These are phyloP conservation scores for Graphium sp. DNA, from an alignment of 2,329 filamentous ascomycete species.

Conservation along the genomic window DNA sequence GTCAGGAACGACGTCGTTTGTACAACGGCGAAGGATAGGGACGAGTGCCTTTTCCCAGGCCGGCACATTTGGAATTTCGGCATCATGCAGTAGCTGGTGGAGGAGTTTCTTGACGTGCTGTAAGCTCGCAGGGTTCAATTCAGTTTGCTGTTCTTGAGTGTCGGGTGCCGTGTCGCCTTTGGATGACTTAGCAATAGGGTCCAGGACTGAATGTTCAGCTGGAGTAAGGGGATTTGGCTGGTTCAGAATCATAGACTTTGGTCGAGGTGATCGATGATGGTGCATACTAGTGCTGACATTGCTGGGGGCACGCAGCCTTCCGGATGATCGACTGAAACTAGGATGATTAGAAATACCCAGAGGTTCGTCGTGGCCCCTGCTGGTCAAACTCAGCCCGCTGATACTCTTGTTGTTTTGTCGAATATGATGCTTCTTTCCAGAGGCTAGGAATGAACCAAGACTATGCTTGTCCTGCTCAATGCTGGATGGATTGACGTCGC, in stretches of 20 bases:
- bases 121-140: constrained; percentile 75
- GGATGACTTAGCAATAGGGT: constrained; percentile 3
- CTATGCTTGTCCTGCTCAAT: constrained; percentile 60
- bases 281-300: constrained; percentile 55
- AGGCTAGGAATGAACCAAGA: constrained; percentile 55
- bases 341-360: no score
- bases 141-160: constrained; percentile 58
- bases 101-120: constrained; percentile 78
- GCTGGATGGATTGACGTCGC: constrained; percentile 44
- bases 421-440: constrained; percentile 57
- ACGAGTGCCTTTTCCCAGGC: constrained; percentile 85
- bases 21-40: constrained; percentile 78
- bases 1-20: constrained; percentile 87
- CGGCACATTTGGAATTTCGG: constrained; percentile 50
- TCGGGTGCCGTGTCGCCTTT: constrained; percentile 21
- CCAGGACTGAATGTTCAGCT: constrained; percentile 5
- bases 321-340: no score
- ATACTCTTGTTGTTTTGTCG: constrained; percentile 63
- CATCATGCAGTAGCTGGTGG: constrained; percentile 66
- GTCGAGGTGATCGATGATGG: constrained; percentile 57
- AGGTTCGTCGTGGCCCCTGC: constrained; percentile 52
- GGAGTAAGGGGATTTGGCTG: constrained; percentile 25
- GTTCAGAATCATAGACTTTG: constrained; percentile 31
- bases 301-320: constrained; percentile 67
- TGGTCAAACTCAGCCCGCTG: constrained; percentile 51